These are phyloP conservation scores for Hymenoscyphus albidus DNA, from an alignment of 2,329 filamentous ascomycete species.

Conservation along the genomic window DNA sequence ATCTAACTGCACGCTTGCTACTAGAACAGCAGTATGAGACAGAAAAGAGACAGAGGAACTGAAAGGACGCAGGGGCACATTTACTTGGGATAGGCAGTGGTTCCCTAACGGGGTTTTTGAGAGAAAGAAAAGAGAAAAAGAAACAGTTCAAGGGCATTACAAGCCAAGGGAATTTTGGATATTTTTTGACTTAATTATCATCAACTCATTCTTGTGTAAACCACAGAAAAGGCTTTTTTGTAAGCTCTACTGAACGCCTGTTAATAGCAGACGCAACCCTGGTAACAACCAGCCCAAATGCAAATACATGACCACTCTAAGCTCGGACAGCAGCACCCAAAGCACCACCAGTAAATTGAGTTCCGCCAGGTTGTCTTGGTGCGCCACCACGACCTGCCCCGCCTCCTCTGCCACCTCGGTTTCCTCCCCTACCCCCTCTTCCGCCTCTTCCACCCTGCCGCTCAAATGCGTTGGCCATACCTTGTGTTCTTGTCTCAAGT, in stretches of 20 bases:
- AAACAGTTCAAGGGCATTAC: not conserved
- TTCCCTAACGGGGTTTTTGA: too few relatives aligned
- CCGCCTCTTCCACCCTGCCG: conserved; percentile 78
- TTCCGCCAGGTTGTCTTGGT: conserved; percentile 66
- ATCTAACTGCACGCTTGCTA: too few relatives aligned
- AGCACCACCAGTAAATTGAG: conserved; percentile 78
- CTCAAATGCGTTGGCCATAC: conserved; percentile 93
- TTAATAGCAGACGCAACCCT: not conserved
- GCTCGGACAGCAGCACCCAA: conserved; percentile 65
- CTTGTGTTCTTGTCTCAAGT: conserved; percentile 93
- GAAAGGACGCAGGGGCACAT: not conserved
- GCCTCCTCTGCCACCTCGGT: conserved; percentile 59
- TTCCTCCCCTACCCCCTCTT: conserved; percentile 45
- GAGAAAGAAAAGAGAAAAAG: not conserved
- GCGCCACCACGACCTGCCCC: conserved; percentile 53
- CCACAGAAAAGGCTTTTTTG: conserved; percentile 9
- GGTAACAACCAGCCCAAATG: conserved; percentile 5
- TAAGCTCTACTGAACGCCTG: conserved; percentile 13
- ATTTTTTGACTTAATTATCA: conserved; percentile 7
- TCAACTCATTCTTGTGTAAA: conserved; percentile 1
- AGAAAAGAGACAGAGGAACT: not conserved
- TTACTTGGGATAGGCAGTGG: not conserved
- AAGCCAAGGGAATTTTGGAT: not conserved
- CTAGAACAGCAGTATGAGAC: not conserved
- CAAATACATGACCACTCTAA: conserved; percentile 36